phyloP scores from a whole-genome alignment of 768 basidiomycete genomes.

The Crucibulum laeve region DNA sequence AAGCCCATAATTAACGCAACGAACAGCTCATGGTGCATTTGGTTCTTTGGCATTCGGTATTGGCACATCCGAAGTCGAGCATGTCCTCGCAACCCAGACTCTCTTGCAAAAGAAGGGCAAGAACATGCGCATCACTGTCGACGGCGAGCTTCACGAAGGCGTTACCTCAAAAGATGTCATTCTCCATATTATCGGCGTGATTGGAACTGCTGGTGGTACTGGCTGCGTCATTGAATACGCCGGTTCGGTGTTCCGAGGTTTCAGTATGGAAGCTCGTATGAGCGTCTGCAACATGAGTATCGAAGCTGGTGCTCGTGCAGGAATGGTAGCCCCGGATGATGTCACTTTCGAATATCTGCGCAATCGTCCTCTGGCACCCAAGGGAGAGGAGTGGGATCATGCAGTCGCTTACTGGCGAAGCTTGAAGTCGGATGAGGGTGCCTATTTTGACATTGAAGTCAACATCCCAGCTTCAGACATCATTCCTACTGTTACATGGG shows the following conservation, averaged over 20 bases:
- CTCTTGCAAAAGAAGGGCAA: constrained; percentile 83
- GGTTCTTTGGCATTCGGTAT: constrained; percentile 92
- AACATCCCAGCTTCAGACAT: constrained; percentile 81
- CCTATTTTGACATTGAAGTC: constrained; percentile 81
- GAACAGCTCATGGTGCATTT: constrained; percentile 82
- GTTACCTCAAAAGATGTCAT: constrained; percentile 90
- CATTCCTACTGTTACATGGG: constrained; percentile 89
- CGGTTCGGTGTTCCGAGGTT: constrained; percentile 79
- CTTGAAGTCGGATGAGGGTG: constrained; percentile 74
- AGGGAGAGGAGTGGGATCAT: constrained; percentile 80
- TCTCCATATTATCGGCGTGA: constrained; percentile 84
- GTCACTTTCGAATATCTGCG: constrained; percentile 82
- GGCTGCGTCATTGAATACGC: constrained; percentile 91
- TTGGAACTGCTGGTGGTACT: constrained; percentile 92
- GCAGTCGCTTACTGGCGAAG: constrained; percentile 86
- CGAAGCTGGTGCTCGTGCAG: constrained; percentile 88
- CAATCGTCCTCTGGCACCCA: constrained; percentile 76
- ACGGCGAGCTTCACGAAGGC: constrained; percentile 76
- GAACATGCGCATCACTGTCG: constrained; percentile 90
- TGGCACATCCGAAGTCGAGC: constrained; percentile 92
- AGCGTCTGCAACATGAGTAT: constrained; percentile 95
- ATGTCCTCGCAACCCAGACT: constrained; percentile 90
- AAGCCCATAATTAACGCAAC: constrained; percentile 4
- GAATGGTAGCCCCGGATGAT: constrained; percentile 90
- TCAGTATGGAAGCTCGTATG: constrained; percentile 91